These are phyloP conservation scores for Candida lessepsii DNA, from an alignment of 805 yeast genomes.

Conservation along the genomic window DNA sequence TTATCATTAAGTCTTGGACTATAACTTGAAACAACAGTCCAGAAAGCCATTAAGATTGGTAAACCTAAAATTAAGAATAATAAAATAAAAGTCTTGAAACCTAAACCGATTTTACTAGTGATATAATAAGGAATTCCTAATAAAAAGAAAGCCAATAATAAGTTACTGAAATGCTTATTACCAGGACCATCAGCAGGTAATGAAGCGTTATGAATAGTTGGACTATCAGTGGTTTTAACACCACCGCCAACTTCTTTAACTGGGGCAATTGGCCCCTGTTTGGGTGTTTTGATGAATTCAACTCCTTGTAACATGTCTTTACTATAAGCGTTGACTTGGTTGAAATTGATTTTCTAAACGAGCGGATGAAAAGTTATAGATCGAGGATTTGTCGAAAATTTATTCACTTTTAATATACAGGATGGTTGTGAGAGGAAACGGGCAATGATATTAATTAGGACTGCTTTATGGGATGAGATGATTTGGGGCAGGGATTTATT, in stretches of 20 bases:
- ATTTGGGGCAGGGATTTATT: background rate
- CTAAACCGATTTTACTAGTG: constrained; percentile 66
- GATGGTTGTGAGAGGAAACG: background rate
- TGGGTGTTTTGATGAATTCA: constrained; percentile 63
- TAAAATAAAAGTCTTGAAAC: constrained; percentile 64
- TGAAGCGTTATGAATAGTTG: constrained; percentile 82
- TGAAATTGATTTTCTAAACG: constrained; percentile 3
- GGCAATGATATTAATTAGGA: no score
- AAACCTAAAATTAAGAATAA: constrained; percentile 53
- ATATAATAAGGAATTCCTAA: constrained; percentile 60
- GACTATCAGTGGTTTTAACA: constrained; percentile 43
- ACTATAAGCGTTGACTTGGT: no score
- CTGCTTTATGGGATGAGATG: no score
- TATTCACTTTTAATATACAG: constrained; percentile 1
- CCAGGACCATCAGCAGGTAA: constrained; percentile 93
- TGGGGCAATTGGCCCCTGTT: constrained; percentile 22
- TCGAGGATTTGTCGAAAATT: constrained; percentile 7
- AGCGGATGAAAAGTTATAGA: background rate
- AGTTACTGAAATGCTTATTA: constrained; percentile 69
- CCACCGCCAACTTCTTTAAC: constrained; percentile 34
- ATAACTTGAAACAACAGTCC: constrained; percentile 75
- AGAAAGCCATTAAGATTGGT: constrained; percentile 77
- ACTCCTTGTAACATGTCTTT: constrained; percentile 42
- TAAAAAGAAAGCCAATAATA: constrained; percentile 47
- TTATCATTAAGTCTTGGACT: constrained; percentile 82